Percentiles rank a stretch among this genome's conserved stretches.
phyloP scores from a whole-genome alignment of 2,329 filamentous ascomycete species.

The Thelonectria discophora region DNA sequence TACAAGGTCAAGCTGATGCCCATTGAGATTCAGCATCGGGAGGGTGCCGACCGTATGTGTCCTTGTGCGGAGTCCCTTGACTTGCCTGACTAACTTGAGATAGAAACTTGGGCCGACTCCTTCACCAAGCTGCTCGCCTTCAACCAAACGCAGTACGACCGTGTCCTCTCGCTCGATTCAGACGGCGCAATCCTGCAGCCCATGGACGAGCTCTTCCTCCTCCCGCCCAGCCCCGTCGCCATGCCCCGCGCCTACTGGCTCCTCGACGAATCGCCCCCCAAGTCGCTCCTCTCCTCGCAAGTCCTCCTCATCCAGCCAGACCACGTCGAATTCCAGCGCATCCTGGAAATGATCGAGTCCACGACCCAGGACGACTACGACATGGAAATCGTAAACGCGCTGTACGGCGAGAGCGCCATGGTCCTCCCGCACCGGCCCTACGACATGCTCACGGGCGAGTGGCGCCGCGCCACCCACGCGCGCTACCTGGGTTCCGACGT shows the following conservation, averaged over 20 bases:
- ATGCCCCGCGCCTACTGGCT: slow-evolving; percentile 80
- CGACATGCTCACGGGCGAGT: slow-evolving; percentile 69
- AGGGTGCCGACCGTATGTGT: slow-evolving; percentile 48
- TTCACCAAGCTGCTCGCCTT: slow-evolving; percentile 76
- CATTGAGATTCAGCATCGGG: slow-evolving; percentile 50
- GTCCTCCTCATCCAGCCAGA: slow-evolving; percentile 69
- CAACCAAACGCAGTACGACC: slow-evolving; percentile 67
- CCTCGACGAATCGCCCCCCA: slow-evolving; percentile 51
- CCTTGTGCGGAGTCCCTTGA: neutral
- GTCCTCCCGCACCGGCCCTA: slow-evolving; percentile 72
- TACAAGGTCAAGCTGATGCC: slow-evolving; percentile 57
- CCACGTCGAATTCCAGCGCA: slow-evolving; percentile 55
- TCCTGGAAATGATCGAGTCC: slow-evolving; percentile 39
- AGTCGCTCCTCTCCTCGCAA: slow-evolving; percentile 64
- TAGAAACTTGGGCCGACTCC: slow-evolving; percentile 68
- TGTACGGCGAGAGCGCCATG: slow-evolving; percentile 66
- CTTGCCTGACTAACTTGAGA: neutral
- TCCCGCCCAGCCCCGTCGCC: slow-evolving; percentile 67
- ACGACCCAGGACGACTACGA: slow-evolving; percentile 59
- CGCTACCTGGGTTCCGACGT: slow-evolving; percentile 53
- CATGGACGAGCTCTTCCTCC: slow-evolving; percentile 76
- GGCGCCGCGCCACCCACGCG: slow-evolving; percentile 59
- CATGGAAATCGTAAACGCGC: slow-evolving; percentile 73
- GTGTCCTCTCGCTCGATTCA: slow-evolving; percentile 64
- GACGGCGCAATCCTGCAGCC: slow-evolving; percentile 69